Base-by-base conservation (phyloP, 1,284 basidiomycete species). In the Mycosarcoma maydis region DNA sequence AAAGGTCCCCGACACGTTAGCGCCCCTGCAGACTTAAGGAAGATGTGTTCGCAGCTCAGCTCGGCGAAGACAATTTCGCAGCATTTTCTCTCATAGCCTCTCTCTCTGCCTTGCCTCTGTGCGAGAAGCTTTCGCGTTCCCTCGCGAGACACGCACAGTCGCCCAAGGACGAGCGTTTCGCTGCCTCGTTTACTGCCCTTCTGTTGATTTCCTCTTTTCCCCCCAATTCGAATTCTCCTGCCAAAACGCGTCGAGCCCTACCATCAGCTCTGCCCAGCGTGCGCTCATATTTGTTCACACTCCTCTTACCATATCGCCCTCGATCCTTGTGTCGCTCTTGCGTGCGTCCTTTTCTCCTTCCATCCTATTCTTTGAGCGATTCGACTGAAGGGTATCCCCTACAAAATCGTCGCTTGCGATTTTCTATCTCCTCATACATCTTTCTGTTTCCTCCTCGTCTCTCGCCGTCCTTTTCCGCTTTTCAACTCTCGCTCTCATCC, bases 201-300 rank as follows among this genome's bases (percentile, higher is more conserved):
- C 51, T 43, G 44, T 33, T 17, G 27, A 41, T 20, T 44, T 27
- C 45, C 49, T 47, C 20, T 30, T 36, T n/a, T 36, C 34, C 49
- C 66, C 60, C 60, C 41, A 53, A 50, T 55, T 68, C 40, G 46
- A 55, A 64, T 32, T 64, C 59, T 62, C 59, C 58, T 68, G 58
- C 65, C 58, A 68, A 68, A 68, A 57, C 58, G 65, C 53, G 58
- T 41, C 48, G 48, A 20, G 37, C 51, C 22, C 66, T 69, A 26
- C 59, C 66, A 69, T 59, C 66, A 69, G 48, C 49, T 53, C 40
- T 10, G 38, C 22, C 20, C 36, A 27, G 61, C 26, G 52, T 51
- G 44, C 39, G 34, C 24, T 55, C 52, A 53, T 59, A 60, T 59
- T 52, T 42, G 52, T 42, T 66, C 43, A 22, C 24, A 43, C 48